phyloP scores from a whole-genome alignment of 306 rosid species.

The Vicia villosa region DNA sequence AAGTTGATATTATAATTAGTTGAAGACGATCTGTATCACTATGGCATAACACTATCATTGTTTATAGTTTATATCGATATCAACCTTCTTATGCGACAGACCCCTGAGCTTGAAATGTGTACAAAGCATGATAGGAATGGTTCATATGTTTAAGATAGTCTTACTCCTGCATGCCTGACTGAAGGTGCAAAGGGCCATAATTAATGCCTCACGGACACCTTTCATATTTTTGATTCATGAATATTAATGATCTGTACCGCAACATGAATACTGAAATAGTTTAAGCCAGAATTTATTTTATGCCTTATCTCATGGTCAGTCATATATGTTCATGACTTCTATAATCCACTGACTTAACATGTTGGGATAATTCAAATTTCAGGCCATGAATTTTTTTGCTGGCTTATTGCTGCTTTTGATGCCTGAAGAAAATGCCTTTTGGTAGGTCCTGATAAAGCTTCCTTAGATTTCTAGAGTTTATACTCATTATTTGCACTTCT shows the following conservation, averaged over 20 bases:
- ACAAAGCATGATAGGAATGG: not conserved
- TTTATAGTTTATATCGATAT: not conserved
- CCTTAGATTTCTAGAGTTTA: conserved; percentile 14
- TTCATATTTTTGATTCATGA: conserved; percentile 27
- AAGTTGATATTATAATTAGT: conserved; percentile 14
- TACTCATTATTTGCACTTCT: conserved; percentile 8
- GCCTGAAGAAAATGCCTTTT: conserved; percentile 99
- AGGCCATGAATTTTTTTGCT: conserved; percentile 99
- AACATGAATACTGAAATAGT: conserved; percentile 26
- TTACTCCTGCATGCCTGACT: conserved; percentile 2
- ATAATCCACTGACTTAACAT: conserved; percentile 28
- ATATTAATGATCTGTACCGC: conserved; percentile 32
- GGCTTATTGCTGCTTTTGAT: conserved; percentile 92
- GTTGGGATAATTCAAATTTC: conserved; percentile 40
- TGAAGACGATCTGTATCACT: not conserved
- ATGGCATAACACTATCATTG: not conserved
- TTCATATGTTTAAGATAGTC: conserved; percentile 7
- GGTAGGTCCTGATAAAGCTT: conserved; percentile 58
- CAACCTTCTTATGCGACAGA: not conserved
- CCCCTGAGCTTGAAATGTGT: conserved; percentile 21
- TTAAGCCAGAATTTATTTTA: conserved; percentile 4
- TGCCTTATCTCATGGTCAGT: conserved; percentile 3
- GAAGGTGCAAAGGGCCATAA: conserved; percentile 6
- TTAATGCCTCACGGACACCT: not conserved
- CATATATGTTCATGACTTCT: conserved; percentile 25